Evolutionary conservation across 2,329 filamentous ascomycete genomes (phyloP), one percentile per base, ranked within the genome.

Genomic region (Xylariaceae sp.): DNA sequence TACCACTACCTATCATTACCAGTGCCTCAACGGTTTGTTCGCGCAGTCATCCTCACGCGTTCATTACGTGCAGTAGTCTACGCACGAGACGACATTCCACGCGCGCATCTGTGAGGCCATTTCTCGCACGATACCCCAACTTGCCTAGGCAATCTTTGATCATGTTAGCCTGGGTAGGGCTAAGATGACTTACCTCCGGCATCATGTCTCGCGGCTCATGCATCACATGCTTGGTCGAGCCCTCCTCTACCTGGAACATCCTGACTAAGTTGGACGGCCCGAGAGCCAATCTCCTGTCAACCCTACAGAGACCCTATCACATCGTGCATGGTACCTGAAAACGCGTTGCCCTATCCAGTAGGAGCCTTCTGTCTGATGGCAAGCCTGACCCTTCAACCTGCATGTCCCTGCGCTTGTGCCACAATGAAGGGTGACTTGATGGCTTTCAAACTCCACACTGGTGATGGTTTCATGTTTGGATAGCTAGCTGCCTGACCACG

Each of bases 341-440:
- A 39, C 11, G 28, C 51, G 51, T 51, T 60, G 52, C 55, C 56
- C 19, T 51, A 52, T 60, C 37, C 15, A 52, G 56, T 42, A 60
- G 56, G 55, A 58, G 54, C 41, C 44, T 49, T 39, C 29, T 42
- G 41, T 38, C 34, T 41, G 42, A 34, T 43, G 39, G 41, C 8
- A 31, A 18, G 26, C 36, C 36, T 38, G 36, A 38, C 36, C 36
- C 15, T 35, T 38, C 24, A 29, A n/a, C 26, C 26, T 38, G 28
- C 35, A 13, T 26, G 22, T 26, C 22, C 22, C 11, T 26, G 22
- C 17, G 30, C 22, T 22, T 19, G 33, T 38, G 24, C 36, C 36
- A 37, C 35, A 13, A 7, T 24, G 35, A 28, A 24, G 35, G 35
- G 28, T 37, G 35, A 24, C 28, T 41, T 22, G 34, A 24, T 22